Conservation (phyloP, 306 rosid genomes). For the Inga laurina region DNA sequence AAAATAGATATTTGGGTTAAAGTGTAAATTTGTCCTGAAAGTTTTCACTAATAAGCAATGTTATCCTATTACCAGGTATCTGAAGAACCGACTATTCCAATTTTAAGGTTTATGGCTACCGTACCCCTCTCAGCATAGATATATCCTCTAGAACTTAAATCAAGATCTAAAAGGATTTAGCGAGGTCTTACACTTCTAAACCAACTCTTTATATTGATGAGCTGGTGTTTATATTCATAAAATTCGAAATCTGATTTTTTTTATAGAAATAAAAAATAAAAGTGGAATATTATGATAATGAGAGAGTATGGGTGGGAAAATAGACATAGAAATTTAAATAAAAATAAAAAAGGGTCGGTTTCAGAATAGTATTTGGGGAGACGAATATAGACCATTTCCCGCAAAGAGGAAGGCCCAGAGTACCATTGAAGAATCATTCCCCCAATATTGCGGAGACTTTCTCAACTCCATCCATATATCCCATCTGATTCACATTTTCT, state of each 20-base stretch:
- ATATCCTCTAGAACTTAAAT: too few species aligned
- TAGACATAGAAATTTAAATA: background rate
- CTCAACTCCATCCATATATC: constrained; percentile 10
- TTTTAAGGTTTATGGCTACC: too few species aligned
- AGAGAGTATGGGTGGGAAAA: background rate
- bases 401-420: constrained; percentile 3
- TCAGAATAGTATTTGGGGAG: background rate
- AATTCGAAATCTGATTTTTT: background rate
- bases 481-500: background rate
- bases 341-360: background rate
- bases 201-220: too few species aligned
- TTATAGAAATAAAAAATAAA: background rate
- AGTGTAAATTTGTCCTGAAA: too few species aligned
- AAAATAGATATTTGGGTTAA: too few species aligned
- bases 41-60: too few species aligned
- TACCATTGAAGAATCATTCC: constrained; percentile 10
- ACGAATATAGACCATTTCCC: background rate
- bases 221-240: background rate
- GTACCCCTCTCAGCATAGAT: too few species aligned
- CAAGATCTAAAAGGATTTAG: too few species aligned
- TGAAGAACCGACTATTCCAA: accelerated
- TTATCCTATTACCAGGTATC: too few species aligned
- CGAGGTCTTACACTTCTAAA: too few species aligned
- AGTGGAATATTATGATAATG: background rate
- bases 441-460: constrained; percentile 24